Conservation (phyloP, 2,329 filamentous ascomycete species). For the Teratosphaeria zuluensis region DNA sequence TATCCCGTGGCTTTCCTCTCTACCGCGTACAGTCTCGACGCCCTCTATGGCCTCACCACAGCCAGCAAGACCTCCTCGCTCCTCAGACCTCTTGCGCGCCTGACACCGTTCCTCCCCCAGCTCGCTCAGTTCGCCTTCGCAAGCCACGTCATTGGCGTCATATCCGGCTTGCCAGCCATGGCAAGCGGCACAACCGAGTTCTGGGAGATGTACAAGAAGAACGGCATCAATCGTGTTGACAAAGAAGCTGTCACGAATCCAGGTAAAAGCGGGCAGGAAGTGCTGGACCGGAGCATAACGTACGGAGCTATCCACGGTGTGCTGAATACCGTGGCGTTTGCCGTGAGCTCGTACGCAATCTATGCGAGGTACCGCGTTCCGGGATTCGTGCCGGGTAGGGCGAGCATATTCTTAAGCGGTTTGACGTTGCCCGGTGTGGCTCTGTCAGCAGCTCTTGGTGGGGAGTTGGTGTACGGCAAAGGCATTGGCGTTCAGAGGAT, state of each 20-base stretch:
- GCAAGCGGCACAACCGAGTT: constrained; percentile 1
- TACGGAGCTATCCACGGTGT: constrained; percentile 3
- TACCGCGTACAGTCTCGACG: constrained; percentile 2
- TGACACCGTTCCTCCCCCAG: constrained; percentile 1
- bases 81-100: neutral
- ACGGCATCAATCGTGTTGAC: neutral
- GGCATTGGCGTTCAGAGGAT: constrained; percentile 3
- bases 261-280: constrained; percentile 2
- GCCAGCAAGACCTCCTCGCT: neutral
- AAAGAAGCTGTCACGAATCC: constrained; percentile 1
- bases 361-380: neutral
- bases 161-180: constrained; percentile 1
- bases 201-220: constrained; percentile 1
- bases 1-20: constrained; percentile 3
- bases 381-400: neutral
- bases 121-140: constrained; percentile 1
- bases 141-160: constrained; percentile 1
- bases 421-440: constrained; percentile 4
- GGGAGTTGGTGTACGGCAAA: constrained; percentile 3
- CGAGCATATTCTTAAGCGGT: constrained; percentile 1
- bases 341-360: constrained; percentile 1
- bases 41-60: constrained; percentile 2
- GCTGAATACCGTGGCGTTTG: constrained; percentile 1
- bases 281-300: neutral
- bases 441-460: constrained; percentile 1